Base-by-base conservation (phyloP, 129 eudicot species). In the Cynara cardunculus region DNA sequence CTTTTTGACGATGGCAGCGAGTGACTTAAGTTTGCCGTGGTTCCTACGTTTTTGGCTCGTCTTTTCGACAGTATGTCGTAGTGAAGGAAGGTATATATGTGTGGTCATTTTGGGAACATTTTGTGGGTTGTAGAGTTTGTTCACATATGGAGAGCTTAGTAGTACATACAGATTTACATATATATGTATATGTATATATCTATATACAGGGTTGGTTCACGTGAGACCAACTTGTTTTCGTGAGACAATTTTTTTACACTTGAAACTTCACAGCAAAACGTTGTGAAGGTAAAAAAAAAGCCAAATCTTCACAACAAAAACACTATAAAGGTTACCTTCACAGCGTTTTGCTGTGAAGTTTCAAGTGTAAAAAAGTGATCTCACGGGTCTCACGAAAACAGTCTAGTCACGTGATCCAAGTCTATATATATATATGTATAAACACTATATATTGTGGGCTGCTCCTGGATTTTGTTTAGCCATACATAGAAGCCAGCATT, bases 401-500 rank as follows among this genome's bases (percentile, higher is more conserved):
- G n/a, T n/a, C n/a, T n/a, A n/a, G n/a, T n/a, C n/a, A n/a, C n/a
- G n/a, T n/a, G n/a, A n/a, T n/a, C n/a, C n/a, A n/a, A n/a, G n/a
- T n/a, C 8, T 4, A 34, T 34, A 30, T 30, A 30, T 6, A 7
- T 0, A 34, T 5, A 37, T 9, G 2, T 11, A 41, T 3, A 41
- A 10, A 41, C 11, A 41, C n/a, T 16, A 81, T 28, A 46, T 72
- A 69, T 69, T 34, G 32, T 35, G 41, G 76, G 85, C 80, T 82
- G 71, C 85, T 82, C 62, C 37, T 67, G 39, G 75, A 75, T 82
- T 82, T 82, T 46, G 61, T 76, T 70, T 69, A 82, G 81, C 73
- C 78, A n/a, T 73, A 76, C 56, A 80, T 81, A 74, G 77, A 82
- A 82, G 75, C 77, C 37, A 49, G 77, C 73, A 25, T 77, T 64